phyloP scores from a whole-genome alignment of 352 stramenopile genomes.

The Albugo laibachii region DNA sequence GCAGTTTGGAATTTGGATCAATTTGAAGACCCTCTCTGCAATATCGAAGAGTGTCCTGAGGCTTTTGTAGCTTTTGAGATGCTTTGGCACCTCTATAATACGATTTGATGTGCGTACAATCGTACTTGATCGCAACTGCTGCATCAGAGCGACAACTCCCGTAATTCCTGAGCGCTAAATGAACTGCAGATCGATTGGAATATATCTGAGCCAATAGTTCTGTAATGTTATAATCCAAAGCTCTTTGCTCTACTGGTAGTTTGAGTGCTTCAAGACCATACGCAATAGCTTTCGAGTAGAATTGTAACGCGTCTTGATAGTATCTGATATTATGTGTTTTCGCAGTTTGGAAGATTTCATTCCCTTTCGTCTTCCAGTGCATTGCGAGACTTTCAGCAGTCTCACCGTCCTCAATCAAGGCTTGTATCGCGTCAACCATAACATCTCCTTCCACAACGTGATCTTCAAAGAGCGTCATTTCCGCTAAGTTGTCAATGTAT shows the following conservation, averaged over 20 bases:
- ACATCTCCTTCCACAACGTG: constrained; percentile 70
- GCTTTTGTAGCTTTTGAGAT: constrained; percentile 54
- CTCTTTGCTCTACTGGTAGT: constrained; percentile 31
- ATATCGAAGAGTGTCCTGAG: constrained; percentile 62
- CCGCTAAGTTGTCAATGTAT: constrained; percentile 69
- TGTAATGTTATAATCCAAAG: constrained; percentile 40
- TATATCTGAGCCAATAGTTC: constrained; percentile 57
- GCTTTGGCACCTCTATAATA: constrained; percentile 75
- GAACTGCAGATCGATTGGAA: constrained; percentile 59
- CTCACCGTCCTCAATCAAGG: constrained; percentile 74
- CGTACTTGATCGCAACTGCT: constrained; percentile 41
- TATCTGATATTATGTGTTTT: constrained; percentile 50
- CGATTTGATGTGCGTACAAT: constrained; percentile 59
- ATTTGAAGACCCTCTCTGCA: constrained; percentile 49
- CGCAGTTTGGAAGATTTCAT: constrained; percentile 61
- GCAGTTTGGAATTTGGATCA: constrained; percentile 58
- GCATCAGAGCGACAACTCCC: constrained; percentile 63
- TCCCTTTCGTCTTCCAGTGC: constrained; percentile 80
- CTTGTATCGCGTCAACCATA: constrained; percentile 74
- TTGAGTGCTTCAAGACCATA: constrained; percentile 62
- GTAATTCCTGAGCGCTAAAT: constrained; percentile 76
- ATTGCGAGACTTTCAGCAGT: constrained; percentile 66
- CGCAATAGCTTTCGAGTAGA: constrained; percentile 54
- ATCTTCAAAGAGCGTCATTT: constrained; percentile 80
- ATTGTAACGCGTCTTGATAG: constrained; percentile 55